Conservation (phyloP, 148 eudicot genomes). For the Diospyros lotus region DNA sequence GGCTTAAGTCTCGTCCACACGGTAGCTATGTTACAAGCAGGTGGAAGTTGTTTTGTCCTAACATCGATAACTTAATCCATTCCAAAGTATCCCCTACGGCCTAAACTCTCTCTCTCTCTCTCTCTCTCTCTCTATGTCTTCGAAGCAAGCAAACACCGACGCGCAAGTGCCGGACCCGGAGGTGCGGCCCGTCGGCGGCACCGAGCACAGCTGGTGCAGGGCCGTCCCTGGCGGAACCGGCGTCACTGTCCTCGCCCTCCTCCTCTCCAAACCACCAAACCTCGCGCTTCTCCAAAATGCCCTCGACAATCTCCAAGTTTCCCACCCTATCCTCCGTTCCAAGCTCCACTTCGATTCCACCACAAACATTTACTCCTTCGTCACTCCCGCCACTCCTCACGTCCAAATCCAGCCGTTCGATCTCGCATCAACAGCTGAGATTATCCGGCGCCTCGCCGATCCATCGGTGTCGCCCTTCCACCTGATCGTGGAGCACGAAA, state of each 20-base stretch:
- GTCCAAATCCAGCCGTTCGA: constrained; percentile 33
- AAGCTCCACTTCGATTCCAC: constrained; percentile 36
- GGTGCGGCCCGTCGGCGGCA: constrained; percentile 44
- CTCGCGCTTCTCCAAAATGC: constrained; percentile 35
- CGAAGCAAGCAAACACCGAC: background rate
- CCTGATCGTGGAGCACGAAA: constrained; percentile 56
- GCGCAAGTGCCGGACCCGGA: background rate
- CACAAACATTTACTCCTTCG: constrained; percentile 36
- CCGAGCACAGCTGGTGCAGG: constrained; percentile 81
- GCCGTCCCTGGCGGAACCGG: constrained; percentile 87
- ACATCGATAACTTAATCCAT: too few relatives aligned
- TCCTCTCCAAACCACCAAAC: constrained; percentile 39
- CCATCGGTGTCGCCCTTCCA: constrained; percentile 36
- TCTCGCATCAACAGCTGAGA: constrained; percentile 33
- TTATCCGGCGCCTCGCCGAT: constrained; percentile 12
- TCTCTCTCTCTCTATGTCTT: constrained; percentile 5
- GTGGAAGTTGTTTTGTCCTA: too few relatives aligned
- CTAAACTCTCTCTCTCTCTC: background rate
- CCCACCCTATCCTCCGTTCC: constrained; percentile 72
- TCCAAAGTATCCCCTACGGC: too few relatives aligned
- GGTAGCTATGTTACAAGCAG: too few relatives aligned
- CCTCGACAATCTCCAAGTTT: constrained; percentile 49
- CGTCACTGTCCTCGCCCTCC: constrained; percentile 55
- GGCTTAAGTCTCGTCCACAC: too few relatives aligned
- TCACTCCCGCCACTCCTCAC: constrained; percentile 28